Evolutionary conservation across 805 yeast species (phyloP).

Genomic region (Jamesozyma rosinii): DNA sequence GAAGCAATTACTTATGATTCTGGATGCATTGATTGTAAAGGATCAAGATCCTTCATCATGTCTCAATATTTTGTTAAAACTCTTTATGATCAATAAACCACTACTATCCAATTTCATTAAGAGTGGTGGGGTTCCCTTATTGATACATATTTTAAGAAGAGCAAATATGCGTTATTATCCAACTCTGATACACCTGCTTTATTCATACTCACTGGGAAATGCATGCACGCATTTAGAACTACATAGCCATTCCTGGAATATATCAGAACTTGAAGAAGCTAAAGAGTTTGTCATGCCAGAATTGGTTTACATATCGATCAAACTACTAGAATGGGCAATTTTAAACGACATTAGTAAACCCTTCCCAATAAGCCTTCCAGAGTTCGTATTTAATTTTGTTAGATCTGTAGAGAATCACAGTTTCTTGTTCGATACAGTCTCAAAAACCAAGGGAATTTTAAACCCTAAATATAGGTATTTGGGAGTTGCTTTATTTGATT

Average conservation of each 20-base stretch:
- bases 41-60: conserved; percentile 13
- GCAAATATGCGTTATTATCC: conserved; percentile 23
- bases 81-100: conserved; percentile 41
- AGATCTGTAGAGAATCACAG: conserved; percentile 23
- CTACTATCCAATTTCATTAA: conserved; percentile 42
- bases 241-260: not conserved
- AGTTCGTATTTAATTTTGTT: conserved; percentile 22
- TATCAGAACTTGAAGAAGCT: not conserved
- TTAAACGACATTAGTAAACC: conserved; percentile 29
- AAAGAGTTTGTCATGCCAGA: conserved; percentile 22
- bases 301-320: conserved; percentile 31
- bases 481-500: conserved; percentile 20
- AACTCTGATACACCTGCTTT: conserved; percentile 43
- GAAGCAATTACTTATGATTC: conserved; percentile 55
- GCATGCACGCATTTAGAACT: not conserved
- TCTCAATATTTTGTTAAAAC: conserved; percentile 40
- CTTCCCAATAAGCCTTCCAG: conserved; percentile 27
- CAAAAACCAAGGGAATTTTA: not conserved
- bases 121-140: conserved; percentile 38
- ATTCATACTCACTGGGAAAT: conserved; percentile 21
- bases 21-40: conserved; percentile 27
- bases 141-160: conserved; percentile 38
- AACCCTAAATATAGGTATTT: conserved; percentile 25
- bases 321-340: conserved; percentile 32
- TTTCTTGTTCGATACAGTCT: conserved; percentile 15